Conservation (phyloP, 192 early-diverging fungal species). For the Umbelopsis isabellina region DNA sequence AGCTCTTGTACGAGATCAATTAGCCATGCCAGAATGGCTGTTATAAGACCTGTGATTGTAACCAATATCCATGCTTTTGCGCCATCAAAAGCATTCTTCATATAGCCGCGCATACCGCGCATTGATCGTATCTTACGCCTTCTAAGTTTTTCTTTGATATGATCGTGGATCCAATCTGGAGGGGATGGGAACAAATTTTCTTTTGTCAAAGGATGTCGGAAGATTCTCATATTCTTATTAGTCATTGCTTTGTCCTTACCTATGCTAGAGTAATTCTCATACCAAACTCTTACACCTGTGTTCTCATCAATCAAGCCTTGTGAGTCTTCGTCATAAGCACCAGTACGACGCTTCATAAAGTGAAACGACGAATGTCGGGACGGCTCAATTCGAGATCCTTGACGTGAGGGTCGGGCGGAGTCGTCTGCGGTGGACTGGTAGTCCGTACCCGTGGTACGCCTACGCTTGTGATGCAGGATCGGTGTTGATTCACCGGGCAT, state of each 20-base stretch:
- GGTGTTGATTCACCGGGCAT: slow-evolving; percentile 18
- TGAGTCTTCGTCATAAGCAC: slow-evolving; percentile 51
- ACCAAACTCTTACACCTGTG: slow-evolving; percentile 60
- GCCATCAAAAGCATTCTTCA: slow-evolving; percentile 69
- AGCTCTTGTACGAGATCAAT: slow-evolving; percentile 81
- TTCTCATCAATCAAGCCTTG: slow-evolving; percentile 55
- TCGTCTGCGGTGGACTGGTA: background rate
- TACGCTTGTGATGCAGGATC: slow-evolving; percentile 16
- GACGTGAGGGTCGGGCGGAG: slow-evolving; percentile 11
- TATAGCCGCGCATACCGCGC: slow-evolving; percentile 61
- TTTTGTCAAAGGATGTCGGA: too few relatives aligned
- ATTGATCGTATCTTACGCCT: slow-evolving; percentile 56
- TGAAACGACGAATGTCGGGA: slow-evolving; percentile 7
- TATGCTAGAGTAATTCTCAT: slow-evolving; percentile 62
- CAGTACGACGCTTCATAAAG: slow-evolving; percentile 30
- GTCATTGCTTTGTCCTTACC: slow-evolving; percentile 35
- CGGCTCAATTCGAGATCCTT: slow-evolving; percentile 8
- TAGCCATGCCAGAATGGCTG: slow-evolving; percentile 66
- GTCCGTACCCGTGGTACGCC: slow-evolving; percentile 11
- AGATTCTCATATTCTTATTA: too few relatives aligned
- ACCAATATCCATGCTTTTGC: slow-evolving; percentile 89
- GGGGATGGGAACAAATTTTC: background rate
- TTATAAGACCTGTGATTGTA: slow-evolving; percentile 62
- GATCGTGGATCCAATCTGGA: slow-evolving; percentile 90
- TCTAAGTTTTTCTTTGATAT: slow-evolving; percentile 79